phyloP scores from a whole-genome alignment of 2,329 filamentous ascomycete genomes.

The Pseudocercospora eumusae region DNA sequence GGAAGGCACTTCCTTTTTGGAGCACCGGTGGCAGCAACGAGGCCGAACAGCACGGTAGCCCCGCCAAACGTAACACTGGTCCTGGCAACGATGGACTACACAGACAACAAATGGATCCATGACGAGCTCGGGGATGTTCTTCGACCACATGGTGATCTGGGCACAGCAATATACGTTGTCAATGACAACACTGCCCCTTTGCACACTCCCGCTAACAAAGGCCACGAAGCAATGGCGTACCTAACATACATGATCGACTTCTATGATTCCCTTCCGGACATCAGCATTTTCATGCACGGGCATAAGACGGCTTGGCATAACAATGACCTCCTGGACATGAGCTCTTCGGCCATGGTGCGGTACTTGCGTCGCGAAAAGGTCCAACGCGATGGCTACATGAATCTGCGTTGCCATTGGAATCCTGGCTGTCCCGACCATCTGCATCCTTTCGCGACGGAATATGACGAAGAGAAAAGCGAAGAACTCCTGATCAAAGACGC shows the following conservation, averaged over 20 bases:
- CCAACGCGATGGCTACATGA: slow-evolving; percentile 47
- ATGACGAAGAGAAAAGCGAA: slow-evolving; percentile 45
- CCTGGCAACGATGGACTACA: slow-evolving; percentile 21
- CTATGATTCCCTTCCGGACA: slow-evolving; percentile 60
- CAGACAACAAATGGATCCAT: slow-evolving; percentile 26
- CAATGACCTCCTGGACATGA: slow-evolving; percentile 51
- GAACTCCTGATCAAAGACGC: slow-evolving; percentile 47
- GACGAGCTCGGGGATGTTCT: slow-evolving; percentile 26
- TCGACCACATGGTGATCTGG: slow-evolving; percentile 13
- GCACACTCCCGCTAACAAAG: slow-evolving; percentile 59
- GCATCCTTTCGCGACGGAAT: slow-evolving; percentile 46
- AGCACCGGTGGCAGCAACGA: neutral
- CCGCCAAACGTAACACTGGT: slow-evolving; percentile 21
- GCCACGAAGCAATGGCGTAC: slow-evolving; percentile 64
- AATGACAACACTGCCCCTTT: slow-evolving; percentile 43
- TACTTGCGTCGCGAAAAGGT: slow-evolving; percentile 51
- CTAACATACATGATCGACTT: slow-evolving; percentile 63
- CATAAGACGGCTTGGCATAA: slow-evolving; percentile 62
- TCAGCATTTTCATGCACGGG: slow-evolving; percentile 64
- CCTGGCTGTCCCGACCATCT: slow-evolving; percentile 59
- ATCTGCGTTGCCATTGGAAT: slow-evolving; percentile 57
- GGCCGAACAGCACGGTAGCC: neutral
- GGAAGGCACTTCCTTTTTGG: neutral
- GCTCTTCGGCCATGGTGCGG: slow-evolving; percentile 49
- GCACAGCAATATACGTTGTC: slow-evolving; percentile 26